phyloP scores from a whole-genome alignment of 2,329 filamentous ascomycete species.

The Penicillium sp. region DNA sequence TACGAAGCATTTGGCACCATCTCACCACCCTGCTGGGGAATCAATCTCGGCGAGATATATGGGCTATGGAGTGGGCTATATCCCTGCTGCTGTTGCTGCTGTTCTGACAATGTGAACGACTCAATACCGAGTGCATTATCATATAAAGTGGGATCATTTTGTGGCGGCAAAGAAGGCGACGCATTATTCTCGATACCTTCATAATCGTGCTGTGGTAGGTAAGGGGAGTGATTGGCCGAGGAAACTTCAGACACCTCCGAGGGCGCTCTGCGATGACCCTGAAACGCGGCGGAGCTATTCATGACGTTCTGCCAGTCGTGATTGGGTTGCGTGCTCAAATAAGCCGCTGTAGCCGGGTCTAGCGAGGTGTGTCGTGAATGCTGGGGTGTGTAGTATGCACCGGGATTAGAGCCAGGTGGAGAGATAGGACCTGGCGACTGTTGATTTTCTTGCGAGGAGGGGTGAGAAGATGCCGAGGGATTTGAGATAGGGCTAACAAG shows the following conservation, averaged over 20 bases:
- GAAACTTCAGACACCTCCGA: constrained; percentile 93
- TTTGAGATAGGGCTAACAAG: constrained; percentile 48
- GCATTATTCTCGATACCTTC: constrained; percentile 69
- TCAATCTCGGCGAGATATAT: constrained; percentile 64
- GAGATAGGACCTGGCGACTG: constrained; percentile 53
- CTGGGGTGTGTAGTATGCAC: constrained; percentile 51
- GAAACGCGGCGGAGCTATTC: constrained; percentile 61
- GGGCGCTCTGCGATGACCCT: constrained; percentile 75
- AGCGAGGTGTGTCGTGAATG: constrained; percentile 61
- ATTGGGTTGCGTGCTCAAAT: constrained; percentile 50
- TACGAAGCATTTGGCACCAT: constrained; percentile 48
- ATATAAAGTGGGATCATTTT: constrained; percentile 69
- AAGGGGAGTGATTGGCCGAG: constrained; percentile 80
- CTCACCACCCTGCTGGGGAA: constrained; percentile 70
- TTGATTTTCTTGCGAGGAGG: constrained; percentile 53
- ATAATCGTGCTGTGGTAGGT: constrained; percentile 73
- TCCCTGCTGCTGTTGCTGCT: constrained; percentile 45
- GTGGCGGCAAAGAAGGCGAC: constrained; percentile 74
- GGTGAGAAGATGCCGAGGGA: constrained; percentile 56
- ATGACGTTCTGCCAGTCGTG: constrained; percentile 59
- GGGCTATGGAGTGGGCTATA: constrained; percentile 68
- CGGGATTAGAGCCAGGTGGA: constrained; percentile 55
- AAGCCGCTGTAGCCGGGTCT: constrained; percentile 60
- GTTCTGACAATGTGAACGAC: constrained; percentile 76
- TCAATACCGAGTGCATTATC: constrained; percentile 75